Percentiles rank a stretch among this genome's conserved stretches.
Evolutionary conservation across 352 stramenopile species (phyloP).

Genomic region (Globisporangium middletonii): DNA sequence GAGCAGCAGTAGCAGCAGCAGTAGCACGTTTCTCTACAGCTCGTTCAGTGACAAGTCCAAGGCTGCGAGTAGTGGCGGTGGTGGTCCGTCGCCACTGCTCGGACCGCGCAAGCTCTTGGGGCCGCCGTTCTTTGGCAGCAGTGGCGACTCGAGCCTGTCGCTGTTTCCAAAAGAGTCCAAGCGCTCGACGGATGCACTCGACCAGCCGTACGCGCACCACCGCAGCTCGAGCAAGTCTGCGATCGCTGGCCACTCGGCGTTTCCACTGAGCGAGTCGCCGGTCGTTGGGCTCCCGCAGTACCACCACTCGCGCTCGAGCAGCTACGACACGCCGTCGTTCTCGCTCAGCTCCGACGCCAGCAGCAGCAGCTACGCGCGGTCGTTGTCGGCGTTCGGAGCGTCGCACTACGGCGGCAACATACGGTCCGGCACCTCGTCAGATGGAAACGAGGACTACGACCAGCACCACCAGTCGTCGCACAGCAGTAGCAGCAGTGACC

Average conservation of each 20-base stretch:
- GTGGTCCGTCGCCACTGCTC: background rate
- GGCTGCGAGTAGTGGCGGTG: constrained; percentile 1
- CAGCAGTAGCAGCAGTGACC: constrained; percentile 21
- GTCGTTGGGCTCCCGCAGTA: constrained; percentile 9
- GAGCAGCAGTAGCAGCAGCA: constrained; percentile 9
- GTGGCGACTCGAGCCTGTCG: constrained; percentile 15
- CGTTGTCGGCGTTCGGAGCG: constrained; percentile 14
- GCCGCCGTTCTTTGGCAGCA: constrained; percentile 25
- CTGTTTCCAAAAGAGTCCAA: constrained; percentile 39
- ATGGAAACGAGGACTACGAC: constrained; percentile 31
- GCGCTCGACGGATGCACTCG: constrained; percentile 19
- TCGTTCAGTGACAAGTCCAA: constrained; percentile 31
- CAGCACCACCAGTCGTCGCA: constrained; percentile 37
- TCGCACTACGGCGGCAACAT: constrained; percentile 16
- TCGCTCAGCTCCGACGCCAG: constrained; percentile 17
- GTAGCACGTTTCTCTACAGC: constrained; percentile 30
- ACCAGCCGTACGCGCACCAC: constrained; percentile 29
- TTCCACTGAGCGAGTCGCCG: constrained; percentile 12
- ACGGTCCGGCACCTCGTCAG: constrained; percentile 19
- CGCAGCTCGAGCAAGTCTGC: constrained; percentile 9
- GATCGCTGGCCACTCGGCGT: constrained; percentile 14
- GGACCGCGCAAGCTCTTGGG: constrained; percentile 30
- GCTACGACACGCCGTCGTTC: constrained; percentile 18
- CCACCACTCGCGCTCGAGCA: constrained; percentile 12
- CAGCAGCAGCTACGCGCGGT: constrained; percentile 14